These are phyloP conservation scores for Naganishia liquefaciens DNA, from an alignment of 1,284 basidiomycete genomes.

Conservation along the genomic window DNA sequence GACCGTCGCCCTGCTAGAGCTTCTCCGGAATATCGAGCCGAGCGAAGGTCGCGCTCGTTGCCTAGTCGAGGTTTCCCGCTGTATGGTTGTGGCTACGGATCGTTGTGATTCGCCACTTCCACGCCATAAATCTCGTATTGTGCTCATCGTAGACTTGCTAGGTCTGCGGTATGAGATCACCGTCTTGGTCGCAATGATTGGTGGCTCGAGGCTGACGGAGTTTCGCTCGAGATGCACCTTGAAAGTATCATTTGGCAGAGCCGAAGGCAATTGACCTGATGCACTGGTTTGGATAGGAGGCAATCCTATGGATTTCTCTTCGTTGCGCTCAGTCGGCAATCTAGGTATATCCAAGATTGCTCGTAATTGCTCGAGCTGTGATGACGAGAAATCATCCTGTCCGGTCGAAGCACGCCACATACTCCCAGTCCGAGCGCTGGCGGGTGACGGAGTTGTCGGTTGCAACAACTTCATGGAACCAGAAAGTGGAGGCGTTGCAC, in stretches of 20 bases:
- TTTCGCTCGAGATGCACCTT: no score
- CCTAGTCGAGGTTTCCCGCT: background rate
- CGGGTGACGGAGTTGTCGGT: background rate
- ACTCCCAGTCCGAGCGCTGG: background rate
- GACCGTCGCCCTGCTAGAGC: constrained; percentile 4
- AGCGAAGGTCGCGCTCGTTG: constrained; percentile 18
- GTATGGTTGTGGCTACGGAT: background rate
- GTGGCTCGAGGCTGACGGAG: no score
- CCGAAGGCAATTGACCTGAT: no score
- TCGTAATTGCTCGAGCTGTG: constrained; percentile 29
- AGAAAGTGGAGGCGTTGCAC: background rate
- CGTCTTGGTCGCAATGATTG: no score
- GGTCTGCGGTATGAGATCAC: background rate
- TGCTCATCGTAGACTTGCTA: constrained; percentile 11
- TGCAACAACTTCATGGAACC: background rate
- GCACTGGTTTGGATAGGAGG: no score
- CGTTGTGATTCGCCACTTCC: constrained; percentile 9
- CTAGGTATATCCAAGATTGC: constrained; percentile 17
- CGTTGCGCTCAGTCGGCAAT: no score
- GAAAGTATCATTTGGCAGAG: no score
- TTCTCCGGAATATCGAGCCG: constrained; percentile 19
- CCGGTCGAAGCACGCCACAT: constrained; percentile 28
- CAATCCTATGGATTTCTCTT: no score
- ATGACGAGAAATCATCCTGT: constrained; percentile 21
- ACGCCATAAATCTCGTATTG: constrained; percentile 15